phyloP scores from a whole-genome alignment of 257 asterid species.

The Avicennia marina region DNA sequence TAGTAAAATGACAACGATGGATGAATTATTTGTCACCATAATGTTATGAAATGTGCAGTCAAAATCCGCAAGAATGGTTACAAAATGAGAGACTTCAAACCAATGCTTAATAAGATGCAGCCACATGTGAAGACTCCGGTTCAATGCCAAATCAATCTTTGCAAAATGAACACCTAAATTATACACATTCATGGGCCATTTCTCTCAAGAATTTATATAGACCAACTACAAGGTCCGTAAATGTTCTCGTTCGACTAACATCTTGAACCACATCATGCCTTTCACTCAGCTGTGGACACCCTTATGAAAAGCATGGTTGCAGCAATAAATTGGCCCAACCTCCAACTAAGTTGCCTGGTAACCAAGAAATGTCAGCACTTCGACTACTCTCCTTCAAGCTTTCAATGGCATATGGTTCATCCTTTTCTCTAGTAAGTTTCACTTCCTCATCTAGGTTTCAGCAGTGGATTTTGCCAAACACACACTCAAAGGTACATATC shows the following conservation, averaged over 20 bases:
- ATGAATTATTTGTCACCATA: background rate
- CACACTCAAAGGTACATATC: no score
- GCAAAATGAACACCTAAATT: no score
- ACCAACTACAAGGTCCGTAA: no score
- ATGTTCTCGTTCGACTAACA: background rate
- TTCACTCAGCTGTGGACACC: constrained; percentile 10
- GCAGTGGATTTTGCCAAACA: no score
- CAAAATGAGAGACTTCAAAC: background rate
- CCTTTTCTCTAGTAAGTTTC: constrained; percentile 10
- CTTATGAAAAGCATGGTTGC: constrained; percentile 7
- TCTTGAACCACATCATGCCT: background rate
- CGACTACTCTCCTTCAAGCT: constrained; percentile 9
- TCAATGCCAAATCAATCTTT: background rate
- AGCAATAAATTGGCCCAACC: constrained; percentile 22
- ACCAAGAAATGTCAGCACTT: no score
- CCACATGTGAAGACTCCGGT: background rate
- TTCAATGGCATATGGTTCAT: no score
- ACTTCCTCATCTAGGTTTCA: no score
- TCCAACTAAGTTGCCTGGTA: constrained; percentile 14
- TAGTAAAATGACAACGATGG: background rate
- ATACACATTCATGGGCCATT: background rate
- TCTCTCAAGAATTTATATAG: no score
- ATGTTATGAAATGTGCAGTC: background rate
- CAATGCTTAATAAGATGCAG: background rate
- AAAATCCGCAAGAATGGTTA: background rate